A percentile compares a stretch with the other conserved stretches of the same genome.
Conservation (phyloP, 768 basidiomycete genomes). For the Agrocybe praecox region DNA sequence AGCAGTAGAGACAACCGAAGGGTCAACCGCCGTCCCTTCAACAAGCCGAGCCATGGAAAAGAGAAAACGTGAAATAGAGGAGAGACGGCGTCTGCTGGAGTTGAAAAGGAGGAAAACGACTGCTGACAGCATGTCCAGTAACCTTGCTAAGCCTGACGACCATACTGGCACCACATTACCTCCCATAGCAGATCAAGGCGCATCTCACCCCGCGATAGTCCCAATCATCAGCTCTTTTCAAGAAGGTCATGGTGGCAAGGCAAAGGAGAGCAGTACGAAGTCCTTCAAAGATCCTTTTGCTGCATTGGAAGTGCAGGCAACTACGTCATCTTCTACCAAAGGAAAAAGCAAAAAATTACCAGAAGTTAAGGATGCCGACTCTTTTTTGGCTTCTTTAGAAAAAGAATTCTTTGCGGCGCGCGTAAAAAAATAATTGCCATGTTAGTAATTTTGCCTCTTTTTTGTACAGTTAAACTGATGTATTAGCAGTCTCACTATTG, state of each 20-base stretch:
- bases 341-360: slow-evolving; percentile 15
- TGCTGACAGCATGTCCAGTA: slow-evolving; percentile 8
- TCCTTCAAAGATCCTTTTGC: slow-evolving; percentile 50
- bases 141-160: neutral
- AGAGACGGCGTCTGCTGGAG: slow-evolving; percentile 60
- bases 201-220: no score
- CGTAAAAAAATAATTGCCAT: slow-evolving; percentile 22
- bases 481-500: neutral
- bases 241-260: neutral
- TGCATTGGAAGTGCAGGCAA: slow-evolving; percentile 41
- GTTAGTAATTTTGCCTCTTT: neutral
- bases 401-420: slow-evolving; percentile 51
- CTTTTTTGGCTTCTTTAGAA: slow-evolving; percentile 68
- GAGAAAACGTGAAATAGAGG: slow-evolving; percentile 73
- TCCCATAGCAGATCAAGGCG: neutral
- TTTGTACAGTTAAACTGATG: neutral
- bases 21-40: slow-evolving; percentile 8
- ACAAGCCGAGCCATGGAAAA: slow-evolving; percentile 70
- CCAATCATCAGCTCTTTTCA: no score
- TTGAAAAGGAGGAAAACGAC: slow-evolving; percentile 64
- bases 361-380: slow-evolving; percentile 49
- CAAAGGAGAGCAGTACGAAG: neutral
- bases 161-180: neutral
- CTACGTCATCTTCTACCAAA: slow-evolving; percentile 26
- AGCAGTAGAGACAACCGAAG: slow-evolving; percentile 29